These are phyloP conservation scores for Saccharomyces jurei DNA, from an alignment of 805 yeast species.

Conservation along the genomic window DNA sequence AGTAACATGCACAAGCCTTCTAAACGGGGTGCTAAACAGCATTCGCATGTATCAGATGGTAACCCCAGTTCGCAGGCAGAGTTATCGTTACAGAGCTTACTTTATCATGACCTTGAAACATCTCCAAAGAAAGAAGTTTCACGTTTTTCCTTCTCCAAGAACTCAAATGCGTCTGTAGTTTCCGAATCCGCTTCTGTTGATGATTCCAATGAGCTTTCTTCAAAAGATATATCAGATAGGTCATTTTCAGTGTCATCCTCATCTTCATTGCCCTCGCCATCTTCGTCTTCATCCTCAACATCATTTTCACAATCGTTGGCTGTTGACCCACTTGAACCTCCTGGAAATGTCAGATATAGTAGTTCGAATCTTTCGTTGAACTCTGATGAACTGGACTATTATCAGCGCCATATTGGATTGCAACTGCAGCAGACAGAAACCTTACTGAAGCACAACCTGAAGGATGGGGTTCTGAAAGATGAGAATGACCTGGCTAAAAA, in stretches of 20 bases:
- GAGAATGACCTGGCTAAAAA: constrained; percentile 25
- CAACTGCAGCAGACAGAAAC: constrained; percentile 21
- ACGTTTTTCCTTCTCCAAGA: background rate
- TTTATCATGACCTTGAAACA: constrained; percentile 17
- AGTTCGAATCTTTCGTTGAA: constrained; percentile 8
- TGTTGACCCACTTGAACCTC: background rate
- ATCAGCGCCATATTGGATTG: constrained; percentile 17
- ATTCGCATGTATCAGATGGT: background rate
- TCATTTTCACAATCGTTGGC: constrained; percentile 6
- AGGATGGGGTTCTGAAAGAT: constrained; percentile 18
- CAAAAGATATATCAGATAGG: background rate
- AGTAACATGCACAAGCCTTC: background rate
- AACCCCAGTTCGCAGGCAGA: constrained; percentile 1
- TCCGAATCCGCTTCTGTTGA: background rate
- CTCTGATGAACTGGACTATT: constrained; percentile 17
- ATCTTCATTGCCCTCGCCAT: constrained; percentile 1
- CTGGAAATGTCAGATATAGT: background rate
- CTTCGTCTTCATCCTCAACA: constrained; percentile 7
- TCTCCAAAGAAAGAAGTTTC: background rate
- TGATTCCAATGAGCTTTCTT: background rate
- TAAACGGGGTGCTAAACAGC: background rate
- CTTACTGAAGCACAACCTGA: constrained; percentile 15
- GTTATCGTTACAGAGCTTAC: constrained; percentile 16
- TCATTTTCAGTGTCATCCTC: constrained; percentile 8
- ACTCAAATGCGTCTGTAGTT: background rate